Base-by-base conservation (phyloP, 768 basidiomycete species). In the Suillus americanus region DNA sequence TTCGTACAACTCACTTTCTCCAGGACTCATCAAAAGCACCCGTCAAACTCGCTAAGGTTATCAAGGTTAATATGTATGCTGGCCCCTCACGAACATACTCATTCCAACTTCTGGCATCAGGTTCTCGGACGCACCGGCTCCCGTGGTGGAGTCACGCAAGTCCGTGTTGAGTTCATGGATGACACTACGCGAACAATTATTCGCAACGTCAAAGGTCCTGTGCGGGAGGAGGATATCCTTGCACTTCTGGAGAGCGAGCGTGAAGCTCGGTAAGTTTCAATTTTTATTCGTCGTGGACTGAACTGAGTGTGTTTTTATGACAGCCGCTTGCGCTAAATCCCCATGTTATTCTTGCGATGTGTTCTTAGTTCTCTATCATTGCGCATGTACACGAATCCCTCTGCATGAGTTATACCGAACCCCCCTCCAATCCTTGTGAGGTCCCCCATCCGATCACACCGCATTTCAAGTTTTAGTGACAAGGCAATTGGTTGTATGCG, bases 101-200 rank as follows among this genome's bases (percentile, higher is more conserved):
- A 46, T 33, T 48, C 9, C 33, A 65, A 53, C 64, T 50, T 40
- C 51, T 65, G 66, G 62, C 61, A 70, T 69, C 68, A 97, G 95
- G 94, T 99, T 78, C 90, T 99, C 74, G 97, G 97, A 75, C 90
- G 97, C 74, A 99, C 97, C 76, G 97, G 97, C 67, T 98, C 96
- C 72, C 94, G 97, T 77, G 97, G 97, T 82, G 97, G 97, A 83
- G 95, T 99, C 74, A 98, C 95, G 66, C 96, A 98, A 84, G 96
- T 98, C 80, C 94, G 97, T 70, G 97, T 99, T 70, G 97, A 99
- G 78, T 97, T 99, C 84, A 90, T 99, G 91, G 97, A 99, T 78
- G 96, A 99, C 78, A 88, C 92, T 62, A 87, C 89, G 69, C 92
- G 97, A 73, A 91, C 93, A 70, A 97, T 99, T 80, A 97, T 98